Evolutionary conservation across 345 rosid genomes (phyloP), one percentile per base, ranked within the genome.

Genomic region (Lumnitzera racemosa): DNA sequence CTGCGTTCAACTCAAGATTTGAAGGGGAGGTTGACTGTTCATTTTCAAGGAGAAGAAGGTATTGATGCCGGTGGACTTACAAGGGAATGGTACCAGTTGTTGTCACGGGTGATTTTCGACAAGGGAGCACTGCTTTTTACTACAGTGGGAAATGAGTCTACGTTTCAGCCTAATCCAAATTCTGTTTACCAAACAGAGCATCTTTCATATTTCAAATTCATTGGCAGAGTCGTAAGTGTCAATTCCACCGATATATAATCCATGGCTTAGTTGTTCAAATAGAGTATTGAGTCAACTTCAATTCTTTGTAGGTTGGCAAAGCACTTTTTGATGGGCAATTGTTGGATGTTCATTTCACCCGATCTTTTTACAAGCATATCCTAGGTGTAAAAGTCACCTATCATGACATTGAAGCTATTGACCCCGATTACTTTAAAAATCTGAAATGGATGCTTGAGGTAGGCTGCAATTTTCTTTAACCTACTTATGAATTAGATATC

Each of bases 391-490:
- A 89, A 77, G 98, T 92, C 68, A 87, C 94, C 43, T 92, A 92
- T 68, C 96, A 81, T 72, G 96, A 92, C 67, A 89, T 92, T 67
- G 98, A 92, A 85, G 98, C 98, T 61, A 89, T 89, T 53, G 98
- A 92, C 75, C 98, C 98, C 2, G 88, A 76, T 68, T 92, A 87
- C 72, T 92, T 83, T 68, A 92, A 80, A 68, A 82, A 75, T 68
- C 80, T 92, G 51, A 92, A 92, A 75, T 92, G 98, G 98, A 87
- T 89, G 96, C 91, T 92, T 51, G 96, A 92, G 98, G 98, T 92
- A 74, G 61, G 61, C 53, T 15, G 41, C 25, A 15, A 29, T 27
- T 57, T 47, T 47, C 25, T 24, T 53, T 56, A 54, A 14, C 12
- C 14, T 46, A 5, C 55, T 29, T 66, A 16, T 17, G 31, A 29